Evolutionary conservation across 257 asterid genomes (phyloP).

Genomic region (Solanum corneliomulleri): DNA sequence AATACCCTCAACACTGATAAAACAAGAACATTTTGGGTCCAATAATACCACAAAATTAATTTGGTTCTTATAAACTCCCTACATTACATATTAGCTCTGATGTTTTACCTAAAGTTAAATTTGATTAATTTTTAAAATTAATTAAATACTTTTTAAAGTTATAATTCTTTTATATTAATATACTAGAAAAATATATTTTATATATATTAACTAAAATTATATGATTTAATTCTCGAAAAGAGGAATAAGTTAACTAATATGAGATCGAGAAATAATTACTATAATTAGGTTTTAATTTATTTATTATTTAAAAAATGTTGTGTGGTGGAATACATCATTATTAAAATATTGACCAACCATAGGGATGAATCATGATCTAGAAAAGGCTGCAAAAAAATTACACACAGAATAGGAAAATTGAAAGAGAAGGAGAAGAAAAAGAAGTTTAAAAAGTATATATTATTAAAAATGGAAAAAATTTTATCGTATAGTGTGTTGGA

Average conservation of each 20-base stretch:
- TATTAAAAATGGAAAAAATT: conserved; percentile 6
- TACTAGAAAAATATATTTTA: not conserved
- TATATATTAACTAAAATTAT: not conserved
- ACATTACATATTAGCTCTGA: not conserved
- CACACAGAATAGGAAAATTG: conserved; percentile 29
- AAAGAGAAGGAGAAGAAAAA: conserved; percentile 19
- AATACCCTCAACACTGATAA: not conserved
- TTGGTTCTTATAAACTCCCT: not conserved
- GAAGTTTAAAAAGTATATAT: not conserved
- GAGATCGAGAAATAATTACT: not conserved
- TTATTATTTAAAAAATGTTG: not conserved
- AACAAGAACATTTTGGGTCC: not conserved
- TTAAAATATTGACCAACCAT: not conserved
- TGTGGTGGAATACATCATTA: not conserved
- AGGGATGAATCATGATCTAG: not conserved
- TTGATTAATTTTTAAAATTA: not conserved
- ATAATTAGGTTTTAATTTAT: not conserved
- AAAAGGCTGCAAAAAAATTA: conserved; percentile 17
- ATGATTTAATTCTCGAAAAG: not conserved
- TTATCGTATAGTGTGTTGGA: conserved; percentile 60
- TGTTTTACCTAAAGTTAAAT: not conserved
- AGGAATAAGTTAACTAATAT: not conserved
- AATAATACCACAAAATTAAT: not conserved
- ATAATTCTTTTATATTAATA: not conserved
- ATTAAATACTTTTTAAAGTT: not conserved